A percentile compares a stretch with the other conserved stretches of the same genome.
Evolutionary conservation across 805 yeast genomes (phyloP).

Genomic region (Candida nemodendra): DNA sequence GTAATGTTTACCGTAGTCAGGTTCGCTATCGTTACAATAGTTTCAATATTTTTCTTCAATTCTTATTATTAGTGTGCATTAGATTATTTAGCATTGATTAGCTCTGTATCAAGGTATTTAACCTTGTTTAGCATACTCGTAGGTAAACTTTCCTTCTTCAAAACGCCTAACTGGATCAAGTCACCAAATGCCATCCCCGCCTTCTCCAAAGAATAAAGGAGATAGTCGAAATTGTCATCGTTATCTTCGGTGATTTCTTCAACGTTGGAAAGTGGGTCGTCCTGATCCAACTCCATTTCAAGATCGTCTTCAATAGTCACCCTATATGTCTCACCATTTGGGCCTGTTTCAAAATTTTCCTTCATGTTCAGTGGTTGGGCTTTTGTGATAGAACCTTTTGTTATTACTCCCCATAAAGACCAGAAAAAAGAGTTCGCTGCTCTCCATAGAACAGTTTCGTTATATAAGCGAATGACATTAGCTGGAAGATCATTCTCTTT

Average conservation of each 20-base stretch:
- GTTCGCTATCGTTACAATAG: too few relatives aligned
- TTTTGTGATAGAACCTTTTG: conserved; percentile 23
- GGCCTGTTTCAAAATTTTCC: conserved; percentile 45
- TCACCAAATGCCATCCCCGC: conserved; percentile 74
- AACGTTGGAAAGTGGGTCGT: conserved; percentile 22
- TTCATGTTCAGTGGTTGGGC: conserved; percentile 9
- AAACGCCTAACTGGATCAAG: conserved; percentile 56
- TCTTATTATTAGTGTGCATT: too few relatives aligned
- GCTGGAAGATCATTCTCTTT: conserved; percentile 34
- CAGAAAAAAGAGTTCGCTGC: conserved; percentile 76
- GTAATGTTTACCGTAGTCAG: too few relatives aligned
- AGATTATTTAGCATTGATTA: too few relatives aligned
- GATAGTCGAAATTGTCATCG: conserved; percentile 73
- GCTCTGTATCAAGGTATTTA: conserved; percentile 41
- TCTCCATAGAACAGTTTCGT: conserved; percentile 76
- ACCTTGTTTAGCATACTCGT: conserved; percentile 34
- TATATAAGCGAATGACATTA: conserved; percentile 50
- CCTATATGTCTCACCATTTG: conserved; percentile 52
- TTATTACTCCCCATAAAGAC: conserved; percentile 88
- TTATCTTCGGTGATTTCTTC: conserved; percentile 29
- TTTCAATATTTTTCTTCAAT: too few relatives aligned
- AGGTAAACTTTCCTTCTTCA: conserved; percentile 33
- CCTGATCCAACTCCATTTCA: conserved; percentile 27
- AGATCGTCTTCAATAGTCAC: conserved; percentile 30
- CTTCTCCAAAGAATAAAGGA: conserved; percentile 74